Evolutionary conservation across 441 rosid species (phyloP).

Genomic region (Arabidopsis hybrid): DNA sequence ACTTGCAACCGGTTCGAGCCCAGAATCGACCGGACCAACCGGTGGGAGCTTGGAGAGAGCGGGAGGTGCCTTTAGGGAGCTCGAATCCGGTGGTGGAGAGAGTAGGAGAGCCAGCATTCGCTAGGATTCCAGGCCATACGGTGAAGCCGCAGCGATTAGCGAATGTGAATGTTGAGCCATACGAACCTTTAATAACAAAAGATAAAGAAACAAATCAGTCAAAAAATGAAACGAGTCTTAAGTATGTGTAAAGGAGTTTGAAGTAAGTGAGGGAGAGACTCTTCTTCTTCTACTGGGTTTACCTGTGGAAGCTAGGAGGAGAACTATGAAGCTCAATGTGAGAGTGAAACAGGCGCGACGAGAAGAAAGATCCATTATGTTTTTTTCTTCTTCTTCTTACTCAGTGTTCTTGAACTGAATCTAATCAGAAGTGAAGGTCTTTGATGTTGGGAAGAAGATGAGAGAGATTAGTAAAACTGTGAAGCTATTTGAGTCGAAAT

Average conservation of each 20-base stretch:
- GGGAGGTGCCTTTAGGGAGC: constrained; percentile 60
- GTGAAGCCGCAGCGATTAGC: constrained; percentile 59
- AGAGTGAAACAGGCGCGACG: constrained; percentile 29
- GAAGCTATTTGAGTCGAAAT: background rate
- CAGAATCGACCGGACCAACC: constrained; percentile 86
- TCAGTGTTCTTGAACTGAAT: constrained; percentile 7
- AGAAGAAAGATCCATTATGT: constrained; percentile 49
- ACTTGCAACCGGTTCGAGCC: constrained; percentile 67
- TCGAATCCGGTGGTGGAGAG: constrained; percentile 75
- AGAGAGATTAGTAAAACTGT: background rate
- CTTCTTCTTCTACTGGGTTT: constrained; percentile 1
- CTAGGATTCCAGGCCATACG: constrained; percentile 71
- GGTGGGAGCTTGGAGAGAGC: constrained; percentile 65
- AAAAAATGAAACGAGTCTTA: background rate
- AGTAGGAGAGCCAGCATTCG: constrained; percentile 65
- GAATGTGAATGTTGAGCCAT: constrained; percentile 63
- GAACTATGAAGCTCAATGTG: constrained; percentile 44
- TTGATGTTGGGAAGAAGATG: background rate
- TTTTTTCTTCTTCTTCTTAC: background rate
- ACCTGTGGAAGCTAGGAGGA: constrained; percentile 56
- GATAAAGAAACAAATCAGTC: background rate
- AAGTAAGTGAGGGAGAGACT: constrained; percentile 5
- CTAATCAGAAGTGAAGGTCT: background rate
- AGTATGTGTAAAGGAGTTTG: background rate
- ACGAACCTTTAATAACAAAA: constrained; percentile 39